Conservation (phyloP, 768 basidiomycete species). For the Lactarius evosmus region DNA sequence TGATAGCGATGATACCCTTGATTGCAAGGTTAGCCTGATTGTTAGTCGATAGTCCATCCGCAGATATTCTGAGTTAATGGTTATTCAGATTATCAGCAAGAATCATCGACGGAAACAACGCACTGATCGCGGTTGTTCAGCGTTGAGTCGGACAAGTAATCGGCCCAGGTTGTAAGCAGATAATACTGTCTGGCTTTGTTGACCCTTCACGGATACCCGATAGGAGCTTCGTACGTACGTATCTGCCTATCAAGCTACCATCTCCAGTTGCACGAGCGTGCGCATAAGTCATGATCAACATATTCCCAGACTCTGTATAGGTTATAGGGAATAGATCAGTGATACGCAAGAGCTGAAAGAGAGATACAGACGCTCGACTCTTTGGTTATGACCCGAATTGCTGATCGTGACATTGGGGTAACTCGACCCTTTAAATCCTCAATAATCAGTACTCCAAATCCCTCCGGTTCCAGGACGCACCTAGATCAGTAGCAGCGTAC, state of each 20-base stretch:
- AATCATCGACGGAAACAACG: slow-evolving; percentile 48
- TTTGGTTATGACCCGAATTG: slow-evolving; percentile 1
- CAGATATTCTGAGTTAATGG: slow-evolving; percentile 14
- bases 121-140: slow-evolving; percentile 52
- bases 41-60: slow-evolving; percentile 29
- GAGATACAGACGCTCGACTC: slow-evolving; percentile 18
- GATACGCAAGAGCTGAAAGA: not conserved
- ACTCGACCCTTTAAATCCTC: not conserved
- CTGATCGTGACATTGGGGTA: slow-evolving; percentile 16
- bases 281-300: slow-evolving; percentile 37
- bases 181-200: slow-evolving; percentile 25
- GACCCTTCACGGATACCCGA: not conserved
- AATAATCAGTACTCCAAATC: not conserved
- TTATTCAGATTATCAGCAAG: slow-evolving; percentile 6
- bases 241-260: slow-evolving; percentile 28
- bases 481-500: slow-evolving; percentile 29
- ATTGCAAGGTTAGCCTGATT: slow-evolving; percentile 71
- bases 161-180: slow-evolving; percentile 35
- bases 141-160: slow-evolving; percentile 37
- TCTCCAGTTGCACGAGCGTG: slow-evolving; percentile 33
- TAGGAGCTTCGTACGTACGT: slow-evolving; percentile 19
- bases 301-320: slow-evolving; percentile 34
- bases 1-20: slow-evolving; percentile 66
- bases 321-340: not conserved
- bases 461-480: slow-evolving; percentile 5